Base-by-base conservation (phyloP, 2,329 filamentous ascomycete species). In the Plectosphaerella plurivora region DNA sequence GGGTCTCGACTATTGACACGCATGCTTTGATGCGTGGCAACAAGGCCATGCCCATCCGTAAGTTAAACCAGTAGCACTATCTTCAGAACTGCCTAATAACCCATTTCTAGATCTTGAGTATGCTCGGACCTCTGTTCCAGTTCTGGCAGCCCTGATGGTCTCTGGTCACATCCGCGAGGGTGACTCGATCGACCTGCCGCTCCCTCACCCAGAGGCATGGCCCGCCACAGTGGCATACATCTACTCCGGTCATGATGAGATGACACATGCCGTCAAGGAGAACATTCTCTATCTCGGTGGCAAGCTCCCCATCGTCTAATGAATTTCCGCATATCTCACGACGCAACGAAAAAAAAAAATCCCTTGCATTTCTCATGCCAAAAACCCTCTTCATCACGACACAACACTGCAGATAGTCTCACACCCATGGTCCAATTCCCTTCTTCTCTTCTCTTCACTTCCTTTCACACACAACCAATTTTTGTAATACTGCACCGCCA, bases 171-270 rank as follows among this genome's bases (percentile, higher is more conserved):
- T 84, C 20, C 65, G 67, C 14, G 69, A 71, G 22, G 76, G 79
- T 25, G 82, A 84, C 58, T 68, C 70, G 2, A 70, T 86, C 49
- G 80, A 84, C 56, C 67, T 86, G 10, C 81, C 82, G 0, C 57
- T 86, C 51, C 82, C 82, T 1, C 70, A 77, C 52, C 81, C 82
- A 1, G 73, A 75, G 49, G 75, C 70, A 8, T 86, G 82, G 82
- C 60, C 63, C 3, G 73, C 79, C 51, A 83, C 81, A 0, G 68
- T 82, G n/a, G 66, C 69, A 4, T 78, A 80, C 58, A 69, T 81
- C 24, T 84, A 84, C 60, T 81, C 76, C 0, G 77, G 77, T 36
- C 67, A 73, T 50, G 73, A 72, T 12, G 68, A 72, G 45, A 53
- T 76, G 47, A 79, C 74, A 1, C 67, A 71, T 11, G 70, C 71